Evolutionary conservation across 1,284 basidiomycete genomes (phyloP).

Genomic region (Irpex sp.): DNA sequence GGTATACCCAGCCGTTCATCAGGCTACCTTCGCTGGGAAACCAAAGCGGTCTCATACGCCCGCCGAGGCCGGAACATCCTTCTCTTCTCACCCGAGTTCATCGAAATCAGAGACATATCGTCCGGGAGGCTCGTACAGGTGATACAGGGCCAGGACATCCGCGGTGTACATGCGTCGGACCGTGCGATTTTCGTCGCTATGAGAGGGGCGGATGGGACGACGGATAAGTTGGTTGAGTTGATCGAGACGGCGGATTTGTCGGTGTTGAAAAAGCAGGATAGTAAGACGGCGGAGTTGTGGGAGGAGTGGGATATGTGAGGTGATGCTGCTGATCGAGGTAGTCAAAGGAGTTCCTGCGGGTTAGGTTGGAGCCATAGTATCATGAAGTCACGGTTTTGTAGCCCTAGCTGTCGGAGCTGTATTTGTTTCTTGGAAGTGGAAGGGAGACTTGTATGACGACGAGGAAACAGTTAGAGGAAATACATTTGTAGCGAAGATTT

Average conservation of each 20-base stretch:
- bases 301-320: conserved; percentile 67
- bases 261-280: conserved; percentile 24
- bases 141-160: conserved; percentile 61
- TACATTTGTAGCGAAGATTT: too few relatives aligned
- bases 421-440: too few relatives aligned
- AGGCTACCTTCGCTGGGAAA: conserved; percentile 72
- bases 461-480: too few relatives aligned
- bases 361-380: too few relatives aligned
- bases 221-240: conserved; percentile 62
- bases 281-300: conserved; percentile 39
- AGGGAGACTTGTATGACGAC: too few relatives aligned
- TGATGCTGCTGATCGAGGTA: neutral
- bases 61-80: conserved; percentile 57
- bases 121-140: conserved; percentile 69
- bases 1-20: conserved; percentile 56
- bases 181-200: conserved; percentile 56
- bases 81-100: conserved; percentile 64
- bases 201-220: conserved; percentile 44
- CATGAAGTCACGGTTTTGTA: too few relatives aligned
- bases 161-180: conserved; percentile 47
- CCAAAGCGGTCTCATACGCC: conserved; percentile 52
- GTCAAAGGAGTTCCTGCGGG: too few relatives aligned
- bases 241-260: conserved; percentile 57
- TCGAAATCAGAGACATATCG: conserved; percentile 61
- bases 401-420: too few relatives aligned